phyloP scores from a whole-genome alignment of 495 filamentous ascomycete species.

The Neurospora tetrasperma region DNA sequence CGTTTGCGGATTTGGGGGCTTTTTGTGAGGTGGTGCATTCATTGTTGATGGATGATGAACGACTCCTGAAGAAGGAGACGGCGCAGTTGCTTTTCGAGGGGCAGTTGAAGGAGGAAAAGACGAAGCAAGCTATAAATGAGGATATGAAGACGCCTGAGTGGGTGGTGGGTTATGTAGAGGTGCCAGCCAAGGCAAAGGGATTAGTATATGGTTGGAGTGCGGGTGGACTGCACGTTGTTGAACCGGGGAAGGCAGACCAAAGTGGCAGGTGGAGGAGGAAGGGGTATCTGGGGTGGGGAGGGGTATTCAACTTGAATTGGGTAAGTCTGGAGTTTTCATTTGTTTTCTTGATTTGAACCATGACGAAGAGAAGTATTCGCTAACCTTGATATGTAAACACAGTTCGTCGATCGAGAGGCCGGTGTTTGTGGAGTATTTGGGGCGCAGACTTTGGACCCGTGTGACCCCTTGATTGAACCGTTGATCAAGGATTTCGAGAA shows the following conservation, averaged over 20 bases:
- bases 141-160: constrained; percentile 12
- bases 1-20: constrained; percentile 14
- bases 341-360: neutral
- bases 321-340: constrained; percentile 11
- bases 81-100: constrained; percentile 21
- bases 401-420: constrained; percentile 26
- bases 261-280: constrained; percentile 11
- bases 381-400: constrained; percentile 1
- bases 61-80: constrained; percentile 18
- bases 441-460: constrained; percentile 17
- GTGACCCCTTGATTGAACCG: constrained; percentile 14
- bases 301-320: constrained; percentile 23
- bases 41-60: constrained; percentile 23
- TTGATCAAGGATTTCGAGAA: constrained; percentile 25
- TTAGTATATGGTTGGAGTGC: constrained; percentile 21
- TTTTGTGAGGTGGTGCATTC: constrained; percentile 22
- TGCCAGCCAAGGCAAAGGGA: constrained; percentile 4
- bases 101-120: constrained; percentile 12
- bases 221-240: constrained; percentile 23
- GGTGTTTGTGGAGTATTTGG: constrained; percentile 27
- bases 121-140: constrained; percentile 12
- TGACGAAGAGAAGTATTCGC: neutral
- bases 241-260: neutral
- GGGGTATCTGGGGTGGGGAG: constrained; percentile 29
- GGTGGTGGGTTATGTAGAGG: constrained; percentile 16